Evolutionary conservation across 495 filamentous ascomycete species (phyloP).

Genomic region (Neurospora tetraspora): DNA sequence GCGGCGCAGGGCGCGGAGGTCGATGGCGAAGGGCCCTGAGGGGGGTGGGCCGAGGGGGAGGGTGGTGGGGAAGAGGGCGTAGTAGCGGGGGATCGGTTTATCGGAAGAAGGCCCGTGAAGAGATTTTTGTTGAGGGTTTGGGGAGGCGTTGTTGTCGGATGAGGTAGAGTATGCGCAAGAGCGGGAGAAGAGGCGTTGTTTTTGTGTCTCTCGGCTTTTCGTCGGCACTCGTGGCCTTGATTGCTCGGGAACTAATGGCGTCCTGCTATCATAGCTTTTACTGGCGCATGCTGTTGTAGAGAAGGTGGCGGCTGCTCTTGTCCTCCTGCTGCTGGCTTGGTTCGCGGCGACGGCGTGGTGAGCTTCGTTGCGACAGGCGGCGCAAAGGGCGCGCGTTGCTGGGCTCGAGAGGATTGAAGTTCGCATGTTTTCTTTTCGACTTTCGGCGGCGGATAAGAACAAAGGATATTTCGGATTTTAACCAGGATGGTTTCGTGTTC

Average conservation of each 20-base stretch:
- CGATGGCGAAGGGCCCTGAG: slow-evolving; percentile 60
- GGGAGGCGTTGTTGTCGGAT: background rate
- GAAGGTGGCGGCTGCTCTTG: background rate
- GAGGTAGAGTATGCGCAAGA: slow-evolving; percentile 1
- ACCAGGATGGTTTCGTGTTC: background rate
- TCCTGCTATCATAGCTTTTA: background rate
- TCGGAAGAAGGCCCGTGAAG: background rate
- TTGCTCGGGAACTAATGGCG: background rate
- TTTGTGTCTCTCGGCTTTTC: background rate
- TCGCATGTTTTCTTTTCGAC: slow-evolving; percentile 9
- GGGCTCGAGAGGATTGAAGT: slow-evolving; percentile 9
- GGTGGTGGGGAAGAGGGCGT: slow-evolving; percentile 79
- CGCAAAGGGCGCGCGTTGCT: slow-evolving; percentile 10
- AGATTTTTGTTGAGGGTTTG: background rate
- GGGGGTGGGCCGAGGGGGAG: slow-evolving; percentile 78
- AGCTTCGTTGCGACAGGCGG: slow-evolving; percentile 13
- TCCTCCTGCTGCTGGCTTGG: background rate
- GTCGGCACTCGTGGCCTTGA: background rate
- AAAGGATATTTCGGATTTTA: background rate
- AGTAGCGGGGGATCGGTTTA: slow-evolving; percentile 36
- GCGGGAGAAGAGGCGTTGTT: slow-evolving; percentile 1
- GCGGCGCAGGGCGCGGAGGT: slow-evolving; percentile 54
- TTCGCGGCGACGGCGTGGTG: too few relatives aligned
- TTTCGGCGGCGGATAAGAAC: background rate
- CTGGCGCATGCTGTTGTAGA: background rate